Evolutionary conservation across 768 basidiomycete genomes (phyloP).

Genomic region (Panus rudis): DNA sequence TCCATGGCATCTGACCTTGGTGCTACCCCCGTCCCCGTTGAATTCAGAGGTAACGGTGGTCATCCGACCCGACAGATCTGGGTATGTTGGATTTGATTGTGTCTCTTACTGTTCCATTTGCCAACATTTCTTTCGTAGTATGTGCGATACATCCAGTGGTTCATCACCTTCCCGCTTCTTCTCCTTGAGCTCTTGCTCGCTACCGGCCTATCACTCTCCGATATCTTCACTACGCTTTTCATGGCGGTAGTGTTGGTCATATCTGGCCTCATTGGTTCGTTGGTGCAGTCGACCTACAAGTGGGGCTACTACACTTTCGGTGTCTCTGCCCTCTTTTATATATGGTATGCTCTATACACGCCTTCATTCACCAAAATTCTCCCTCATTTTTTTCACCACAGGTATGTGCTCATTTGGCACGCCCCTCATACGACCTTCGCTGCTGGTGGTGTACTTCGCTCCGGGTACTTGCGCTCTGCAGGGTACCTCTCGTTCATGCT

Average conservation of each 20-base stretch:
- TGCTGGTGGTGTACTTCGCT: conserved; percentile 16
- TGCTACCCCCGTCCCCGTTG: conserved; percentile 35
- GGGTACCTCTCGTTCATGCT: conserved; percentile 45
- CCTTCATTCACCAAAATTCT: not conserved
- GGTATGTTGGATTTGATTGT: conserved; percentile 25
- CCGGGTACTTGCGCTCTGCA: conserved; percentile 29
- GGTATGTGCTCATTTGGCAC: conserved; percentile 25
- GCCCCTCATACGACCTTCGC: conserved; percentile 22
- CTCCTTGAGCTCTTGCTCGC: conserved; percentile 39
- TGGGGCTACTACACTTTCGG: conserved; percentile 45
- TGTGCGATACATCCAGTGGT: conserved; percentile 46
- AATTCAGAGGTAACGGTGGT: conserved; percentile 33
- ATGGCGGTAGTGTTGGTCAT: conserved; percentile 40
- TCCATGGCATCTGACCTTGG: conserved; percentile 53
- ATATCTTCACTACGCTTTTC: conserved; percentile 39
- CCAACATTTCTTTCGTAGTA: conserved; percentile 23
- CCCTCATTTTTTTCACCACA: conserved; percentile 7
- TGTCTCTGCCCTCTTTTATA: conserved; percentile 35
- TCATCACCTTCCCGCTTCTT: conserved; percentile 45
- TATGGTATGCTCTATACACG: conserved; percentile 16
- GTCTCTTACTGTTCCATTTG: not conserved
- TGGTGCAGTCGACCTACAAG: conserved; percentile 44
- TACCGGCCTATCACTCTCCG: conserved; percentile 38
- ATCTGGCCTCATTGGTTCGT: conserved; percentile 38
- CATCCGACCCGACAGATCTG: conserved; percentile 38